phyloP scores from a whole-genome alignment of 495 filamentous ascomycete species.

The Aspergillus bertholletiae region DNA sequence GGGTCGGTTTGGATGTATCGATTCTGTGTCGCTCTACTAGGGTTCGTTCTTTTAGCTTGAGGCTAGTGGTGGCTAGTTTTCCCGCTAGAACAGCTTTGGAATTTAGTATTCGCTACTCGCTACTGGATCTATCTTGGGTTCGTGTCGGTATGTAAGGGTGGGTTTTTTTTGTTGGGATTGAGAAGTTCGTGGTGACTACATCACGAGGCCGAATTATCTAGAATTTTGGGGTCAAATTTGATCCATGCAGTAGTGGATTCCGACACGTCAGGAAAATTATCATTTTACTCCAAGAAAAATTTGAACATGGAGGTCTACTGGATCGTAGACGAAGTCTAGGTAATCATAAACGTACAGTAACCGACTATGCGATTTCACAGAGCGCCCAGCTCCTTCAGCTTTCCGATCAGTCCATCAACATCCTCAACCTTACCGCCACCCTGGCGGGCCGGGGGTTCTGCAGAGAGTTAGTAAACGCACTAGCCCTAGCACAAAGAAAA shows the following conservation, averaged over 20 bases:
- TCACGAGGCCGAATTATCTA: background rate
- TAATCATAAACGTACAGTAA: slow-evolving; percentile 15
- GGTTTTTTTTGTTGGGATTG: background rate
- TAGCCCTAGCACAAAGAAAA: slow-evolving; percentile 4
- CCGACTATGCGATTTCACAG: slow-evolving; percentile 49
- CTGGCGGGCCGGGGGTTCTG: slow-evolving; percentile 83
- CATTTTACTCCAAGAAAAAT: background rate
- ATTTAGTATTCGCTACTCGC: too few species aligned
- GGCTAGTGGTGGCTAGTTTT: background rate
- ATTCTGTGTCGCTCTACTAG: background rate
- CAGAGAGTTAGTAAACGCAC: slow-evolving; percentile 17
- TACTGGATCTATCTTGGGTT: too few species aligned
- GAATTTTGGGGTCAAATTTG: background rate
- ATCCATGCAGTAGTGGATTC: background rate
- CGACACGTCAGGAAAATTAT: background rate
- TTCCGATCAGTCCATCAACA: slow-evolving; percentile 87
- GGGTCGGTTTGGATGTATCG: background rate
- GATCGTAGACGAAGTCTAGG: background rate
- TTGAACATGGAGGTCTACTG: background rate
- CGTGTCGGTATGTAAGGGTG: too few species aligned
- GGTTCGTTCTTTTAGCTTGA: background rate
- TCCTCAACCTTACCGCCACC: slow-evolving; percentile 96
- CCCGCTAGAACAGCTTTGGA: background rate
- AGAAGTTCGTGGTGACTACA: background rate
- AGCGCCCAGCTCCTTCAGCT: slow-evolving; percentile 93